Conservation (phyloP, 441 rosid genomes). For the Raphanus hybrid region DNA sequence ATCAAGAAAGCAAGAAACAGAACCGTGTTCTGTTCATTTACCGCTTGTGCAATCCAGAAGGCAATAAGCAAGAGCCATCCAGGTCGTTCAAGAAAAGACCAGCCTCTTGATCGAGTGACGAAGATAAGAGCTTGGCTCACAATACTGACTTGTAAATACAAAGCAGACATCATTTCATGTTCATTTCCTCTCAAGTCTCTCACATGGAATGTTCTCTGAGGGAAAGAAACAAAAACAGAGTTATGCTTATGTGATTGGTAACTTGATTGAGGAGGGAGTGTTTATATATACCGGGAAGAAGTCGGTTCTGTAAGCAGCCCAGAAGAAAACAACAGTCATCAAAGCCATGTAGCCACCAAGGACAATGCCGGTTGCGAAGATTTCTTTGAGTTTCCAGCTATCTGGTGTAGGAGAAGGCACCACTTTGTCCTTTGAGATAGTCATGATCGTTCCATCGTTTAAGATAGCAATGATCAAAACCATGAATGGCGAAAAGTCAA, state of each 20-base stretch:
- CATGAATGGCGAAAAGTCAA: slow-evolving; percentile 94
- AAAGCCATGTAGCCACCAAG: slow-evolving; percentile 85
- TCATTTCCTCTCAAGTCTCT: not conserved
- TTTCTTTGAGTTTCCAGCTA: slow-evolving; percentile 91
- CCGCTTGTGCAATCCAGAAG: slow-evolving; percentile 71
- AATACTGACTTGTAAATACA: slow-evolving; percentile 6
- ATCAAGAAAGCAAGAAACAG: not conserved
- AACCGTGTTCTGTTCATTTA: slow-evolving; percentile 32
- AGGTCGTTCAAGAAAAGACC: slow-evolving; percentile 88
- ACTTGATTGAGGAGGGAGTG: no score
- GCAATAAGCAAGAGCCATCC: slow-evolving; percentile 66
- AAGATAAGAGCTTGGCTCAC: slow-evolving; percentile 8
- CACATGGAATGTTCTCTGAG: slow-evolving; percentile 55
- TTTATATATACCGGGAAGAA: slow-evolving; percentile 69
- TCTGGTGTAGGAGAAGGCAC: slow-evolving; percentile 93
- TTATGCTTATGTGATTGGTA: no score
- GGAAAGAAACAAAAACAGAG: not conserved
- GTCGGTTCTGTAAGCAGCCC: slow-evolving; percentile 67
- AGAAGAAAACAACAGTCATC: slow-evolving; percentile 84
- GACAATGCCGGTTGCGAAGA: slow-evolving; percentile 82
- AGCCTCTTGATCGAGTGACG: slow-evolving; percentile 71
- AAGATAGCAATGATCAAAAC: slow-evolving; percentile 94
- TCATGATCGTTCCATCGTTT: slow-evolving; percentile 95
- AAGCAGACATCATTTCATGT: slow-evolving; percentile 5
- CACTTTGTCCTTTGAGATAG: slow-evolving; percentile 90